phyloP scores from a whole-genome alignment of 495 filamentous ascomycete genomes.

The Viridothelium virens region DNA sequence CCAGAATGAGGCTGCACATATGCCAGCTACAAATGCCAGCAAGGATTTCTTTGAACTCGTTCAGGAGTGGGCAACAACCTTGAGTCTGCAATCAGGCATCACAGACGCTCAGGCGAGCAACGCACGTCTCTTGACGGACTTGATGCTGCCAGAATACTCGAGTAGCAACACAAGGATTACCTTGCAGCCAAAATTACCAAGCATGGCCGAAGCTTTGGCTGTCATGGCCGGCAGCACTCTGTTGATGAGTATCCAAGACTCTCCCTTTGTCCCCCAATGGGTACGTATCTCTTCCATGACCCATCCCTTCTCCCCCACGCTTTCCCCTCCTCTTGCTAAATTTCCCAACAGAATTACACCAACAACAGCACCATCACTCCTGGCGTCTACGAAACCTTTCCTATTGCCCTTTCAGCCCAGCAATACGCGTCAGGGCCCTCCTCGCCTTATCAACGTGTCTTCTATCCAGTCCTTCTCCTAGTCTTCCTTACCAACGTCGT shows the following conservation, averaged over 20 bases:
- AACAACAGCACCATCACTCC: conserved; percentile 15
- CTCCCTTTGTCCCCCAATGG: conserved; percentile 44
- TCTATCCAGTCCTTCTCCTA: conserved; percentile 53
- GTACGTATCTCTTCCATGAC: background rate
- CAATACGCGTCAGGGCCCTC: conserved; percentile 56
- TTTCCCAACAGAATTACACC: conserved; percentile 37
- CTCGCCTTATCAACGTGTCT: conserved; percentile 50
- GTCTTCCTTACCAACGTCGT: conserved; percentile 57
- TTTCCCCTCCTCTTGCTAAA: background rate
- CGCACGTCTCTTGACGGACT: conserved; percentile 54
- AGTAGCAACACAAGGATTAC: conserved; percentile 5
- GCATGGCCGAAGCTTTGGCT: conserved; percentile 58
- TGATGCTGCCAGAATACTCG: conserved; percentile 30
- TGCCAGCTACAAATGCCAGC: background rate
- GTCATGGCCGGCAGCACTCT: conserved; percentile 59
- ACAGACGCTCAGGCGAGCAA: conserved; percentile 52
- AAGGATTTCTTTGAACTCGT: conserved; percentile 8
- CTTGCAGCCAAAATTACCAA: conserved; percentile 46
- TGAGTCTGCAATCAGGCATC: conserved; percentile 55
- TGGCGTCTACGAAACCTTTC: conserved; percentile 43
- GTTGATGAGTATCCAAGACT: conserved; percentile 43
- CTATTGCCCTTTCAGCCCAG: conserved; percentile 47
- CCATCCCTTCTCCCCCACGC: background rate
- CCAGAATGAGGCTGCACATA: background rate
- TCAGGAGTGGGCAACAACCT: conserved; percentile 44